Base-by-base conservation (phyloP, 179 eudicot genomes). In the Spinacia oleracea region DNA sequence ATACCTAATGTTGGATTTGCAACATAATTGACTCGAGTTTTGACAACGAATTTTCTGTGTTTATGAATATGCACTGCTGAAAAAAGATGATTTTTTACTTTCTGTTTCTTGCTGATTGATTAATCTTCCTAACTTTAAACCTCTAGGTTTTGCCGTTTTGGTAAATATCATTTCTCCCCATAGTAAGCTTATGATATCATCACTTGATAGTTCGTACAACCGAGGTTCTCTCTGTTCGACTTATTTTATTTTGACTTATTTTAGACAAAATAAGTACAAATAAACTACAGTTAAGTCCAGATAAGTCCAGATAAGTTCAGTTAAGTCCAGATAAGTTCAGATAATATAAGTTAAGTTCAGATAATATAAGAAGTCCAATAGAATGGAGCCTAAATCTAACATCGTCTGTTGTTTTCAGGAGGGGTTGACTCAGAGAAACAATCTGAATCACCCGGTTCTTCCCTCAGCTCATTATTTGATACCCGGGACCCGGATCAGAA, bases 351-450 rank as follows among this genome's bases (percentile, higher is more conserved):
- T n/a, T n/a, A n/a, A n/a, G n/a, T n/a, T n/a, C n/a, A n/a, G n/a
- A n/a, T n/a, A n/a, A n/a, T n/a, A n/a, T n/a, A n/a, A n/a, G n/a
- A n/a, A n/a, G n/a, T n/a, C n/a, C n/a, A n/a, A n/a, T n/a, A n/a
- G n/a, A n/a, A n/a, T n/a, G n/a, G n/a, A n/a, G n/a, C n/a, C n/a
- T 75, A 31, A 45, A 40, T 45, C 27, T 9, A 59, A 45, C 48
- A 38, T 35, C 48, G 16, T 31, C 25, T 69, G 51, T 23, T 23
- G 35, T 77, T 16, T 12, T 3, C 31, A 69, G 40, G 85, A 90
- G 91, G 79, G 76, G 43, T 71, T 10, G 72, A 80, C 62, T 51
- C 80, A 43, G 88, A 80, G 73, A 85, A 86, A 66, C 85, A 77
- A 25, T 76, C 86, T 38, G 67, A 76, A 48, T 72, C 79, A 40